Evolutionary conservation across 2,329 filamentous ascomycete species (phyloP), one percentile per base, ranked within the genome.

Genomic region (Penicillium sp.): DNA sequence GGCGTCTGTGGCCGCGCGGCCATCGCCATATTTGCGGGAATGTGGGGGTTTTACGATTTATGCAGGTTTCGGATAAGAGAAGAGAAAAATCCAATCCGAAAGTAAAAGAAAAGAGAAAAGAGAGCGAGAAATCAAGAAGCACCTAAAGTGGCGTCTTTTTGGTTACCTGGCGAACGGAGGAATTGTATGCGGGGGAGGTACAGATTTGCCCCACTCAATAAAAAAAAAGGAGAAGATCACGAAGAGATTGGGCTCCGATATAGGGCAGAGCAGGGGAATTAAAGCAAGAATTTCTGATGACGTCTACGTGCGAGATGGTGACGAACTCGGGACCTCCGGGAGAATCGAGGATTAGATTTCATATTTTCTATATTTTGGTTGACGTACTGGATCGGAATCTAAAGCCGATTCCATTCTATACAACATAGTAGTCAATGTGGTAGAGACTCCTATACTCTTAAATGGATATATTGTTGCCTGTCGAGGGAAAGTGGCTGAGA

Each of bases 1-100:
- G 72, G 72, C 31, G 70, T 75, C 62, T 69, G 72, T 50, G 73
- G 69, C 66, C 71, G 71, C 53, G 71, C 64, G 62, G 67, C 63
- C 68, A 67, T 72, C 45, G 71, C 68, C 69, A 77, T 75, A 58
- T 65, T 58, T 56, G n/a, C 62, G 58, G 55, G 50, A 60, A 61
- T 51, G 62, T 61, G 66, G 55, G 45, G 45, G 36, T 11, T 35
- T 43, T 50, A 42, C 14, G 31, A 31, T 54, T 50, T 40, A 59
- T 55, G 40, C 33, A 41, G 48, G 36, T 10, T 35, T 43, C 45
- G 25, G n/a, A 28, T 47, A 49, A 25, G 17, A 31, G 16, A 26
- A 37, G 4, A 50, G 35, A 40, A 16, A 33, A 38, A 52, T 50
- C 28, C 28, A 51, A 59, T 57, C 58, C 37, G 43, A 40, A 49